A percentile compares a stretch with the other conserved stretches of the same genome.
Evolutionary conservation across 2,329 filamentous ascomycete genomes (phyloP).

Genomic region (Chaetomiaceae sp.): DNA sequence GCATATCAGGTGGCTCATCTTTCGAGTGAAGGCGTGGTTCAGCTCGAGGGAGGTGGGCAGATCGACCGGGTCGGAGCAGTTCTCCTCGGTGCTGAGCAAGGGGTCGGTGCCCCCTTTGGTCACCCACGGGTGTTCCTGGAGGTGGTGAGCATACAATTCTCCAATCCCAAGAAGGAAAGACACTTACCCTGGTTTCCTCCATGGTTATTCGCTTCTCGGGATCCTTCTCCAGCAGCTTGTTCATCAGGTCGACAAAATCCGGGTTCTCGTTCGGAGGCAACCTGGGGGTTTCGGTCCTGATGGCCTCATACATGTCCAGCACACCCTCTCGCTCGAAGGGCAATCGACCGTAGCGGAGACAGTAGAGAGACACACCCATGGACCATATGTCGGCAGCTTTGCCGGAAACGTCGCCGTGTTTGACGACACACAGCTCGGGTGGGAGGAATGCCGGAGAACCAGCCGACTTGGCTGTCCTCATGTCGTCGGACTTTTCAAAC

Average conservation of each 20-base stretch:
- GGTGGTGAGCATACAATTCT: neutral
- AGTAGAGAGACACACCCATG: conserved; percentile 94
- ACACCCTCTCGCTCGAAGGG: conserved; percentile 78
- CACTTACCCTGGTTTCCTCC: conserved; percentile 69
- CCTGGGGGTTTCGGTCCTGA: conserved; percentile 63
- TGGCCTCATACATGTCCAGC: conserved; percentile 84
- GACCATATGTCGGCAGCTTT: conserved; percentile 95
- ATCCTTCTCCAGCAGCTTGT: conserved; percentile 74
- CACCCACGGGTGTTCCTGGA: conserved; percentile 86
- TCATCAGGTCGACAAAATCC: conserved; percentile 70
- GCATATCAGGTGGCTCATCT: conserved; percentile 79
- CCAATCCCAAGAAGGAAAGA: no score
- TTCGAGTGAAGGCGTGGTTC: conserved; percentile 82
- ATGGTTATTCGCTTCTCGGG: conserved; percentile 79
- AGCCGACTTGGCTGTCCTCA: conserved; percentile 89
- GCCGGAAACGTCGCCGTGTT: conserved; percentile 82
- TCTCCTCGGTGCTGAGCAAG: conserved; percentile 76
- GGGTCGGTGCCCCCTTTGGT: conserved; percentile 74
- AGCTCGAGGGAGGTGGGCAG: conserved; percentile 86
- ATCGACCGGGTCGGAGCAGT: conserved; percentile 74
- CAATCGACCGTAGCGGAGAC: conserved; percentile 79
- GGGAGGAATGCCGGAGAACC: conserved; percentile 93
- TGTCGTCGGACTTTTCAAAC: conserved; percentile 79
- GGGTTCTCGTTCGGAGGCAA: conserved; percentile 61
- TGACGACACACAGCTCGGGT: conserved; percentile 83